These are phyloP conservation scores for Citrus unshiu DNA, from an alignment of 345 rosid species.

Conservation along the genomic window DNA sequence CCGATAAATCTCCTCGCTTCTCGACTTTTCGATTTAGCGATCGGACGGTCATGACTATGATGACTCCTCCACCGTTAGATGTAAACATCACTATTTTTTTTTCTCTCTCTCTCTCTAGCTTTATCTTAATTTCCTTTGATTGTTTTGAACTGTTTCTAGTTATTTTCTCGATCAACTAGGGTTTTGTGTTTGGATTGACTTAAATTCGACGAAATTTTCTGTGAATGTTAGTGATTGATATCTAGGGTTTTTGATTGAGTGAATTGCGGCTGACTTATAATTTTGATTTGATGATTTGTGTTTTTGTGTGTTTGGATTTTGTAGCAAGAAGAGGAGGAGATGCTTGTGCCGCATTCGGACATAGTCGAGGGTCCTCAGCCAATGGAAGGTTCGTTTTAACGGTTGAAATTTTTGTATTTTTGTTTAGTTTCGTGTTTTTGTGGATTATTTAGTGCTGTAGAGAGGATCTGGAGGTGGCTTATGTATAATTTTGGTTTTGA, in stretches of 20 bases:
- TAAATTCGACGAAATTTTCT: slow-evolving; percentile 3
- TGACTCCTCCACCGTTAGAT: slow-evolving; percentile 79
- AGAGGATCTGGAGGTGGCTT: neutral
- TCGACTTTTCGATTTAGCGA: slow-evolving; percentile 25
- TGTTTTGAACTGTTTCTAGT: neutral
- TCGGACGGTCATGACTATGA: slow-evolving; percentile 69
- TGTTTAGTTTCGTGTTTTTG: neutral
- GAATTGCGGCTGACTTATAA: neutral
- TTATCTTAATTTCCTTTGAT: neutral
- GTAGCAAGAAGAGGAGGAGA: slow-evolving; percentile 94
- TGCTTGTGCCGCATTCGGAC: slow-evolving; percentile 90
- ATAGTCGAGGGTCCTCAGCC: slow-evolving; percentile 87
- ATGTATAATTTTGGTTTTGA: neutral
- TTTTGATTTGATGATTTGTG: slow-evolving; percentile 8
- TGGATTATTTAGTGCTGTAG: neutral
- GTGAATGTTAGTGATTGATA: neutral
- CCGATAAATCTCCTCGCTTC: neutral
- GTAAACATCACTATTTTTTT: slow-evolving; percentile 34
- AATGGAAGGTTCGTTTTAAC: slow-evolving; percentile 63
- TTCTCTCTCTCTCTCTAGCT: slow-evolving; percentile 6
- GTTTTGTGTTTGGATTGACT: slow-evolving; percentile 28
- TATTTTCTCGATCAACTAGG: slow-evolving; percentile 17
- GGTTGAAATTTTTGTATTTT: neutral
- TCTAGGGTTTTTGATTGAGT: slow-evolving; percentile 29
- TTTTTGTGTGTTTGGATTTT: slow-evolving; percentile 15